These are phyloP conservation scores for Pseudogymnoascus sp. DNA, from an alignment of 2,329 filamentous ascomycete genomes.

Conservation along the genomic window DNA sequence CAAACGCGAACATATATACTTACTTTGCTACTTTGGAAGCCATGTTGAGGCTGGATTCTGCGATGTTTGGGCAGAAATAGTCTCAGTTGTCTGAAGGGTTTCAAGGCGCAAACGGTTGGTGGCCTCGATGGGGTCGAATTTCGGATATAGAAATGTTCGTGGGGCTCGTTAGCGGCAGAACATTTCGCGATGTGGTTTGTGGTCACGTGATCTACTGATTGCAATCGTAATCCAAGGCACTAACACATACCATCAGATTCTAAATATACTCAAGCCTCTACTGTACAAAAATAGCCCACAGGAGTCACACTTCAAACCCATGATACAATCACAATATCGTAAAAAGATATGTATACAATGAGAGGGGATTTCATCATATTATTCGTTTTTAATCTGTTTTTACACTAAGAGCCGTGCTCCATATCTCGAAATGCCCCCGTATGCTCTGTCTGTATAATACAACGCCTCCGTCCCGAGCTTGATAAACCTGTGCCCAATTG, in stretches of 20 bases:
- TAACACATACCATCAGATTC: neutral
- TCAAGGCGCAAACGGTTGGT: slow-evolving; percentile 8
- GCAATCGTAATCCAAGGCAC: neutral
- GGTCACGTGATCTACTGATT: neutral
- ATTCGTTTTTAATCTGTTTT: slow-evolving; percentile 42
- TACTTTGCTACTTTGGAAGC: slow-evolving; percentile 41
- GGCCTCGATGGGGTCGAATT: slow-evolving; percentile 13
- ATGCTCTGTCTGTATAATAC: slow-evolving; percentile 6
- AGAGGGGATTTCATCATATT: slow-evolving; percentile 53
- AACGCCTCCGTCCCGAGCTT: slow-evolving; percentile 25
- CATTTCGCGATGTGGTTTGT: neutral
- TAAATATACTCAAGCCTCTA: neutral
- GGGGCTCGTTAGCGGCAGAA: slow-evolving; percentile 15
- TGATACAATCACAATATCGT: neutral
- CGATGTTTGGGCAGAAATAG: neutral
- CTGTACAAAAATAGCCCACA: neutral
- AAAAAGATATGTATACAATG: slow-evolving; percentile 28
- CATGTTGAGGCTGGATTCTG: slow-evolving; percentile 32
- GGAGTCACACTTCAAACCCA: neutral
- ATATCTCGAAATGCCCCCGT: slow-evolving; percentile 9
- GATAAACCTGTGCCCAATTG: slow-evolving; percentile 24
- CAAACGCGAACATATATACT: slow-evolving; percentile 21
- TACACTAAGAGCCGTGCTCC: slow-evolving; percentile 26
- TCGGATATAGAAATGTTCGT: slow-evolving; percentile 15
- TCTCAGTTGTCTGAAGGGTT: slow-evolving; percentile 10